These are phyloP conservation scores for Nicotiana obtusifolia DNA, from an alignment of 257 asterid genomes.

Conservation along the genomic window DNA sequence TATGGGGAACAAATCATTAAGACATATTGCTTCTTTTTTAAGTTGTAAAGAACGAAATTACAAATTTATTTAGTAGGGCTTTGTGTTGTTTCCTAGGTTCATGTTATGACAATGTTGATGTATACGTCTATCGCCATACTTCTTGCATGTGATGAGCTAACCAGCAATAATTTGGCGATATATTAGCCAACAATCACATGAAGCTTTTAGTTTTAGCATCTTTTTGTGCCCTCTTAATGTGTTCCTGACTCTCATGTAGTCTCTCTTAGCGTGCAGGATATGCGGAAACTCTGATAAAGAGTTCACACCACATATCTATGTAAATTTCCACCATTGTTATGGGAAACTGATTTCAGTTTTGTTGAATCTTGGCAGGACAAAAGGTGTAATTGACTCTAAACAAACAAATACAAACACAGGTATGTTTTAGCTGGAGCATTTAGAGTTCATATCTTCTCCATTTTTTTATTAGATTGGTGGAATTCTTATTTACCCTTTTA, in stretches of 20 bases:
- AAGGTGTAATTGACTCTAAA: neutral
- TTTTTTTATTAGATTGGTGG: neutral
- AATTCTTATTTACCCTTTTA: neutral
- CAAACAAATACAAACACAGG: neutral
- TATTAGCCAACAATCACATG: no score
- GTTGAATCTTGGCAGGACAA: slow-evolving; percentile 14
- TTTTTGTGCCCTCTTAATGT: neutral
- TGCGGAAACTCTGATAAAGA: neutral
- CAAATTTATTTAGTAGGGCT: no score
- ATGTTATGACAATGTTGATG: no score
- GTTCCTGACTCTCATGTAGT: neutral
- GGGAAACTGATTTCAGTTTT: neutral
- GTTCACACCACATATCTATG: neutral
- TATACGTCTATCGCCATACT: no score
- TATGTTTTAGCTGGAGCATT: neutral
- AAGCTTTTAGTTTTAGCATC: neutral
- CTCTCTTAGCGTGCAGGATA: neutral
- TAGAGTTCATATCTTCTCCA: neutral
- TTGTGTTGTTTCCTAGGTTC: no score
- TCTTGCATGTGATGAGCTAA: no score
- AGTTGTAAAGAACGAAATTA: no score
- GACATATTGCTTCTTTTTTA: no score
- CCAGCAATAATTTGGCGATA: no score
- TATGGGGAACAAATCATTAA: neutral
- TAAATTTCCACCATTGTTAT: neutral